phyloP scores from a whole-genome alignment of 1,284 basidiomycete species.

The Boletus hoseneyae region DNA sequence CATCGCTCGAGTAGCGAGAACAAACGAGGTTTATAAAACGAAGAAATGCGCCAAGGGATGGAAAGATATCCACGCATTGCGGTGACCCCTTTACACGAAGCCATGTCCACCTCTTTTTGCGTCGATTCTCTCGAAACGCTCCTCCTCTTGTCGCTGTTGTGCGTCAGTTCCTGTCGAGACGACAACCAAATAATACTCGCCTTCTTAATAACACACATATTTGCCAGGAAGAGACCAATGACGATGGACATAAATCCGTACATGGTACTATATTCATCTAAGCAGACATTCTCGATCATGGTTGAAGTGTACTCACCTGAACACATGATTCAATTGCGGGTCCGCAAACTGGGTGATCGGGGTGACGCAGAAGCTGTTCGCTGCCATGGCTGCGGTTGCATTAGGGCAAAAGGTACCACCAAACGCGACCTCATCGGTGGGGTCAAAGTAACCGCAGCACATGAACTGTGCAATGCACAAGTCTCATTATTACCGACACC shows the following conservation, averaged over 20 bases:
- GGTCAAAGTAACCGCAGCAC: slow-evolving; percentile 82
- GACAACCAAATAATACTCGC: slow-evolving; percentile 33
- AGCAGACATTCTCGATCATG: slow-evolving; percentile 2
- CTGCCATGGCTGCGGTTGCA: slow-evolving; percentile 39
- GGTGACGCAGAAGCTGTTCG: slow-evolving; percentile 58
- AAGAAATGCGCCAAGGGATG: not conserved
- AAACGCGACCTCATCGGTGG: slow-evolving; percentile 55
- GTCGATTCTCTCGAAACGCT: slow-evolving; percentile 83
- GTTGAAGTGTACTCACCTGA: slow-evolving; percentile 52
- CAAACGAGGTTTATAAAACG: not conserved
- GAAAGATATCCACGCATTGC: not conserved
- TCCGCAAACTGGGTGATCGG: slow-evolving; percentile 66
- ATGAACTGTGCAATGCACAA: slow-evolving; percentile 43
- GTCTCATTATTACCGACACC: not conserved
- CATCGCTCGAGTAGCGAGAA: not conserved
- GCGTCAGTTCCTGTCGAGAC: slow-evolving; percentile 12
- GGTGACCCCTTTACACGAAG: slow-evolving; percentile 61
- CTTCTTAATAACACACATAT: slow-evolving; percentile 82
- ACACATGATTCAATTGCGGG: slow-evolving; percentile 70
- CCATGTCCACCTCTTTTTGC: slow-evolving; percentile 78
- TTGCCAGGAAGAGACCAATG: slow-evolving; percentile 68
- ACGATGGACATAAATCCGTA: slow-evolving; percentile 85
- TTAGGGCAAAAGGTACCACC: slow-evolving; percentile 63
- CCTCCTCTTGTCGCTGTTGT: slow-evolving; percentile 66
- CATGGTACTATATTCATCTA: slow-evolving; percentile 39